These are phyloP conservation scores for Solanum paucissectum DNA, from an alignment of 257 asterid species.

Conservation along the genomic window DNA sequence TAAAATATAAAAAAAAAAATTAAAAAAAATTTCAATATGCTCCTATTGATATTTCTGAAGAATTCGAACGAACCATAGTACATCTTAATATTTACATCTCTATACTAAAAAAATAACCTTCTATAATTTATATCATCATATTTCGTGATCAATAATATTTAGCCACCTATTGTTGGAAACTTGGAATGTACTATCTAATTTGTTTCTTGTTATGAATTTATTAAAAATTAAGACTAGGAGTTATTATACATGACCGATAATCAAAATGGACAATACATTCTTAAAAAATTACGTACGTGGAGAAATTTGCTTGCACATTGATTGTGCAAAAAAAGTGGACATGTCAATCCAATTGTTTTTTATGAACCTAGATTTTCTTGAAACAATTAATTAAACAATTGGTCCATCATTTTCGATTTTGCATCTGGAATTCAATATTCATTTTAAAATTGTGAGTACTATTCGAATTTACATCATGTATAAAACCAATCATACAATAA, in stretches of 20 bases:
- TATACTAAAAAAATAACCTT: neutral
- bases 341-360: neutral
- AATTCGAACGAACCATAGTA: too few species aligned
- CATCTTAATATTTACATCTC: neutral
- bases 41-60: too few species aligned
- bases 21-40: too few species aligned
- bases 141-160: neutral
- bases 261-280: neutral
- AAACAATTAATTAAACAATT: too few species aligned
- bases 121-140: neutral
- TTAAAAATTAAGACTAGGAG: neutral
- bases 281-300: neutral
- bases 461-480: fast-evolving
- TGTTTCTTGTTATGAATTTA: neutral
- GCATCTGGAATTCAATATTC: neutral
- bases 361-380: neutral
- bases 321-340: neutral
- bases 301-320: neutral
- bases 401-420: fast-evolving
- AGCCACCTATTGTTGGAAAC: neutral
- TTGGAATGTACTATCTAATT: neutral
- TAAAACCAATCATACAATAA: too few species aligned
- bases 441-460: neutral
- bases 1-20: too few species aligned
- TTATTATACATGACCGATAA: neutral